Evolutionary conservation across 257 asterid species (phyloP), one percentile per base, ranked within the genome.

Genomic region (Solanum habrochaites): DNA sequence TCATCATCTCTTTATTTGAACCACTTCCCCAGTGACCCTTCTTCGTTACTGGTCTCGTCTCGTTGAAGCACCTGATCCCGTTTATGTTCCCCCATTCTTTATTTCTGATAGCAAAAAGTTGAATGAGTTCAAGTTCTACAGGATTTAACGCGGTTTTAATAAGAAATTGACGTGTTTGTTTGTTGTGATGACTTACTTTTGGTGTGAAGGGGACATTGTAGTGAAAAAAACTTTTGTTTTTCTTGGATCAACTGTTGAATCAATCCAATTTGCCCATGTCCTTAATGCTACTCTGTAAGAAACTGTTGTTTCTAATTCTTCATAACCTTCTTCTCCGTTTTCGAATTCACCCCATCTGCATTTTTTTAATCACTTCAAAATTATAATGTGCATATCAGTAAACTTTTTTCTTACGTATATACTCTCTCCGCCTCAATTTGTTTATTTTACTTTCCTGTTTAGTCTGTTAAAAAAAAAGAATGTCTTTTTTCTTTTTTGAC

Each of bases 221-320:
- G 98, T 95, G 90, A 95, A 96, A 89, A 96, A 96, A 27, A 96
- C 96, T 60, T 90, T 89, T 72, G 98, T 95, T 73, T 58, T 90
- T 81, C 86, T 92, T 35, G 99, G 98, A 89, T 95, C 70, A n/a
- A 95, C 84, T 60, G 94, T 95, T n/a, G 99, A 93, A 83, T 95
- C 99, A 64, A 96, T 93, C 99, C 99, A 96, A 77, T 96, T 96
- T 18, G 99, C 99, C 98, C 99, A 96, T 86, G 99, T 95, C 75
- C 92, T 94, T 47, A 96, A 87, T 45, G 91, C 99, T 86, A 96
- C 56, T 81, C 89, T 93, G 87, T 96, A 96, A 0, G 99, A 72
- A 91, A 94, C 92, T 13, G 89, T 52, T 3, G 96, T 87, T 40
- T 94, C 98, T 85, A 95, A 40, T 85, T 93, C 96, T 86, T 96